Evolutionary conservation across 305 asterid species (phyloP), one percentile per base, ranked within the genome.

Genomic region (Caryopteris hybrid): DNA sequence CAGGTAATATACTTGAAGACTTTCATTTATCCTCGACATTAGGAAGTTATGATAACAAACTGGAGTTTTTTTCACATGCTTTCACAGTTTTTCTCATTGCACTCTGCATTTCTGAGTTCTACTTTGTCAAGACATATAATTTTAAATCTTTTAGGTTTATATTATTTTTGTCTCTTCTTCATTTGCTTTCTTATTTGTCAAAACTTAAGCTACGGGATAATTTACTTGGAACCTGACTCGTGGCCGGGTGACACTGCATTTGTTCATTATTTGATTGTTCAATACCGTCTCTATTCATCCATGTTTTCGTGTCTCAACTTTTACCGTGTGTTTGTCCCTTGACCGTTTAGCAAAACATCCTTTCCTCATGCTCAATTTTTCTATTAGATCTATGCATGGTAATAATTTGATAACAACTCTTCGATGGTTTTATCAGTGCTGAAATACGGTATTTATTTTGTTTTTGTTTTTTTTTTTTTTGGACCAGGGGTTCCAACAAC

Each of bases 401-500:
- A 39, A 25, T 63, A n/a, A 36, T 69, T 52, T 48, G 31, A 38
- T 36, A 20, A 25, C 14, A 50, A 34, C 39, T 67, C 65, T 39
- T 65, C 36, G 34, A 41, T 65, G 25, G 21, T 18, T 60, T 12
- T 66, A 5, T 14, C 21, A 18, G 41, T 39, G 12, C 71, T 61
- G 41, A 65, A n/a, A n/a, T n/a, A n/a, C n/a, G n/a, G n/a, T n/a
- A n/a, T n/a, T n/a, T n/a, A n/a, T n/a, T n/a, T n/a, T n/a, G n/a
- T n/a, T n/a, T n/a, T n/a, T n/a, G n/a, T n/a, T n/a, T n/a, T 22
- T 13, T 5, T 21, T 57, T 38, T 55, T 5, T 29, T 52, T 66
- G 61, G 60, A 70, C 84, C 62, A 91, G 97, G 97, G 69, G 95
- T 91, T 63, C 97, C 97, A 55, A 91, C 96, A 48, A 91, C 97